Conservation (phyloP, 495 filamentous ascomycete genomes). For the Neurospora sp. region DNA sequence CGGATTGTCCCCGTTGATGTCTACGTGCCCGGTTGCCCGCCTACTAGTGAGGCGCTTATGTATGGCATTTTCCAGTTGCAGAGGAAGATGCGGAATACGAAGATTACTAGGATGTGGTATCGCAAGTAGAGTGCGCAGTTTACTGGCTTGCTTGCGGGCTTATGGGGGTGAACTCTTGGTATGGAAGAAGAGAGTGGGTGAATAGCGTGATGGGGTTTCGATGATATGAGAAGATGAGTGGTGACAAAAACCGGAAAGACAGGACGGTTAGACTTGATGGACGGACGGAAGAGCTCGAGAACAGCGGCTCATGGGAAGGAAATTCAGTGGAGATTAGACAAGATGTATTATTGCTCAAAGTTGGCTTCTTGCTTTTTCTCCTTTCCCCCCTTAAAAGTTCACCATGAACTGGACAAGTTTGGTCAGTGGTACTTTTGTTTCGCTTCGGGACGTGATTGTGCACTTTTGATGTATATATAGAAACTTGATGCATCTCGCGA, state of each 20-base stretch:
- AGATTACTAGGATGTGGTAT: constrained; percentile 56
- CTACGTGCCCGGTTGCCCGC: constrained; percentile 88
- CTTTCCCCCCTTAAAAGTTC: neutral
- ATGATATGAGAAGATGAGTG: neutral
- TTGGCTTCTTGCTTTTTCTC: neutral
- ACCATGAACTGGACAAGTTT: neutral
- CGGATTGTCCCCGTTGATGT: constrained; percentile 86
- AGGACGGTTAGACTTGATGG: neutral
- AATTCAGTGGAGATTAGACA: neutral
- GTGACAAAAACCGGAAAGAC: neutral
- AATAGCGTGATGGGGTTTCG: neutral
- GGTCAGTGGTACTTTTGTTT: neutral
- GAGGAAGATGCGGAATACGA: constrained; percentile 77
- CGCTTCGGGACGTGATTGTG: neutral
- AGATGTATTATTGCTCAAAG: neutral
- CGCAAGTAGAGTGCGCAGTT: constrained; percentile 18
- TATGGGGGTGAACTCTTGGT: neutral
- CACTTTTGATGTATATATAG: neutral
- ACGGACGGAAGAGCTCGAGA: neutral
- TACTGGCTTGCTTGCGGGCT: neutral
- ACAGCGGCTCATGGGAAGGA: neutral
- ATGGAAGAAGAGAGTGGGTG: neutral
- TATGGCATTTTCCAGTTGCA: constrained; percentile 81
- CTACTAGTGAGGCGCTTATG: constrained; percentile 80
- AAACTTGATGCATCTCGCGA: neutral